Conservation (phyloP, 805 yeast genomes). For the Pichia membranifaciens region DNA sequence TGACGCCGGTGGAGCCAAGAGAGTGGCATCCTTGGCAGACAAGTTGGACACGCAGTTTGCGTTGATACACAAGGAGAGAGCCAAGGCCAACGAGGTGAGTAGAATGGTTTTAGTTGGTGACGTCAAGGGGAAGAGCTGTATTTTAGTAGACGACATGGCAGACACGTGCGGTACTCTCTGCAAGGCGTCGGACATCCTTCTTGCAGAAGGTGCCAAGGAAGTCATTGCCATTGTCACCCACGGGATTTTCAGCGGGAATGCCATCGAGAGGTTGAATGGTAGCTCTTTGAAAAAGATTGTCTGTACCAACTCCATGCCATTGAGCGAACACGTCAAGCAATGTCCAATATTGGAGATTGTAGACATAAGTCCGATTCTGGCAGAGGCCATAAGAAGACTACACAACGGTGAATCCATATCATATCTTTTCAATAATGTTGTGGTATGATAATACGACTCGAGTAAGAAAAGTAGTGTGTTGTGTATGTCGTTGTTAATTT, state of each 20-base stretch:
- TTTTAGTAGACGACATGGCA: constrained; percentile 95
- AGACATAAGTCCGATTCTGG: constrained; percentile 81
- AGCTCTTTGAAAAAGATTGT: constrained; percentile 68
- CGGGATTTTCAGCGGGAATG: constrained; percentile 86
- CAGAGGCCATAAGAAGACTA: constrained; percentile 89
- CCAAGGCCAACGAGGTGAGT: constrained; percentile 89
- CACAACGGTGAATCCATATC: constrained; percentile 96
- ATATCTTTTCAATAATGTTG: constrained; percentile 67
- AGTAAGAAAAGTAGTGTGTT: too few relatives aligned
- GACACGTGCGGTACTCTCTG: constrained; percentile 97
- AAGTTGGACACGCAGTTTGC: constrained; percentile 89
- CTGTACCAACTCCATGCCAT: constrained; percentile 92
- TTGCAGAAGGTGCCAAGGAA: constrained; percentile 72
- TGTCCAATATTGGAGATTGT: constrained; percentile 73
- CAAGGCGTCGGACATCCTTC: constrained; percentile 84
- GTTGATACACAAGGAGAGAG: constrained; percentile 92
- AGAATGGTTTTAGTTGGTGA: constrained; percentile 96
- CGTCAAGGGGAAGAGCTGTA: constrained; percentile 74
- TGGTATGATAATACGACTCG: neutral
- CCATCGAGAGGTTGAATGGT: constrained; percentile 63
- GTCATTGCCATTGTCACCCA: constrained; percentile 95
- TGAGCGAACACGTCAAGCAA: constrained; percentile 50
- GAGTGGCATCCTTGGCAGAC: constrained; percentile 93
- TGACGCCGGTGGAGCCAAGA: constrained; percentile 98
- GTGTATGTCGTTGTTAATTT: neutral